A percentile compares a stretch with the other conserved stretches of the same genome.
These are phyloP conservation scores for Cardamine occulta DNA, from an alignment of 345 rosid genomes.

Conservation along the genomic window DNA sequence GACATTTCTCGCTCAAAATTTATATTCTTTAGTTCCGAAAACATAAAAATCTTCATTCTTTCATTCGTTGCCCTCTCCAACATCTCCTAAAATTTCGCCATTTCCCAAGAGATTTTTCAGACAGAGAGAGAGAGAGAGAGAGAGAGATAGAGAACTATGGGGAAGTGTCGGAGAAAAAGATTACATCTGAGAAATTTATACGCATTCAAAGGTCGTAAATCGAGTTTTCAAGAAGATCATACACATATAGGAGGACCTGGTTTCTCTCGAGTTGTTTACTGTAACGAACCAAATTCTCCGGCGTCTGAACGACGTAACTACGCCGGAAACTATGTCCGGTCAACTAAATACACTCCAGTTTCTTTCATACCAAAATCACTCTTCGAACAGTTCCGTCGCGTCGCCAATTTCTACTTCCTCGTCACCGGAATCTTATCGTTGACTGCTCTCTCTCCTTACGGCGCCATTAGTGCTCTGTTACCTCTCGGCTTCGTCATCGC, in stretches of 20 bases:
- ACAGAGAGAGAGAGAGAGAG: constrained; percentile 16
- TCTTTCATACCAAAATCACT: constrained; percentile 83
- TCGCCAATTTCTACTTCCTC: constrained; percentile 88
- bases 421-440: constrained; percentile 74
- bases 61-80: not conserved
- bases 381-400: constrained; percentile 96
- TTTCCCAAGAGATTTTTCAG: constrained; percentile 10
- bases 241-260: constrained; percentile 94
- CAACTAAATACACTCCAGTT: constrained; percentile 78
- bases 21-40: not conserved
- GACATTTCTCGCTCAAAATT: not conserved
- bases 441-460: constrained; percentile 81
- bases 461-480: constrained; percentile 74
- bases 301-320: constrained; percentile 59
- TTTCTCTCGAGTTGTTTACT: constrained; percentile 76
- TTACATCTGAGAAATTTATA: constrained; percentile 68
- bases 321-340: constrained; percentile 67
- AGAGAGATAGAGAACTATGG: constrained; percentile 41
- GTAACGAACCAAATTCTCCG: constrained; percentile 74
- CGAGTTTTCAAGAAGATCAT: constrained; percentile 68
- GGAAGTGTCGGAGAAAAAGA: constrained; percentile 55
- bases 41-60: not conserved
- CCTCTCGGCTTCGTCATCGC: constrained; percentile 84
- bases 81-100: not conserved
- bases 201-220: constrained; percentile 67